Percentiles rank a stretch among this genome's conserved stretches.
phyloP scores from a whole-genome alignment of 768 basidiomycete species.

The Tubosaeta sp. region DNA sequence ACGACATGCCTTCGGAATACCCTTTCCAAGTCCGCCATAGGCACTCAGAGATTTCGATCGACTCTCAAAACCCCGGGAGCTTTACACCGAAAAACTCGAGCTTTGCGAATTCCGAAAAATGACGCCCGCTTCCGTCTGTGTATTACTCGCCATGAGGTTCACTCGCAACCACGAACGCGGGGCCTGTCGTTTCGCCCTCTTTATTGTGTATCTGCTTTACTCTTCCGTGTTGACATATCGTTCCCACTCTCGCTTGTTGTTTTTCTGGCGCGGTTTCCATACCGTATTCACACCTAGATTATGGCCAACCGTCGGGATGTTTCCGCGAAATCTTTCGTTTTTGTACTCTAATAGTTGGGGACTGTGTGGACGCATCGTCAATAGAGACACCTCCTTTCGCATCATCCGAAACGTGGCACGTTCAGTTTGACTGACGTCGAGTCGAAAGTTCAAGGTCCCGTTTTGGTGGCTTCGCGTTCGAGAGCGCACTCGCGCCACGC shows the following conservation, averaged over 20 bases:
- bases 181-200: constrained; percentile 16
- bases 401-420: not conserved
- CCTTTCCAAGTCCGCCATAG: constrained; percentile 29
- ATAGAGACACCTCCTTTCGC: not conserved
- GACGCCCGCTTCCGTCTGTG: not conserved
- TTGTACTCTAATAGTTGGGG: not conserved
- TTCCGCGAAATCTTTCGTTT: not conserved
- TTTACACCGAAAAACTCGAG: constrained; percentile 24
- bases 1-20: constrained; percentile 20
- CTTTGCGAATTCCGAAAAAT: constrained; percentile 29
- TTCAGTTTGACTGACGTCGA: not conserved
- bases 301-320: not conserved
- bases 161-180: constrained; percentile 14
- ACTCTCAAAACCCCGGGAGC: constrained; percentile 26
- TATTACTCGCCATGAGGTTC: constrained; percentile 6
- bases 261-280: not conserved
- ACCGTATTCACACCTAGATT: not conserved
- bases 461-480: no score
- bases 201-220: constrained; percentile 27
- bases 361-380: not conserved
- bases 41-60: constrained; percentile 31
- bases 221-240: not conserved
- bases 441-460: no score
- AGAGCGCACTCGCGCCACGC: not conserved
- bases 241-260: not conserved